phyloP scores from a whole-genome alignment of 805 yeast species.

The Wickerhamomyces silvicola region DNA sequence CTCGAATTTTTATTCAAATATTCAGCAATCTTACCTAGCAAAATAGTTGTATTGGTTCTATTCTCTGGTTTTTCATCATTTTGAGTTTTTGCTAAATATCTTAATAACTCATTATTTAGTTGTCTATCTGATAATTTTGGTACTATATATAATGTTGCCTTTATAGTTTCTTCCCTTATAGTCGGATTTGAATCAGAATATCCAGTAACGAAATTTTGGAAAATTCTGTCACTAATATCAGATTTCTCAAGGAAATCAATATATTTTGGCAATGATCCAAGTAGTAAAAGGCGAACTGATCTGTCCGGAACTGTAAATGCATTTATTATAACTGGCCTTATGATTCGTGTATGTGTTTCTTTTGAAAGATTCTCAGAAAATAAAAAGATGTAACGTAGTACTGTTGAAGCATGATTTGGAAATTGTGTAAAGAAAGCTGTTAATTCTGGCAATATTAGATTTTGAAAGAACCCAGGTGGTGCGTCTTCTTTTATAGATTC shows the following conservation, averaged over 20 bases:
- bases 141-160: constrained; percentile 51
- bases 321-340: constrained; percentile 59
- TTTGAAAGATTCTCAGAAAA: constrained; percentile 26
- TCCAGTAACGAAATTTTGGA: constrained; percentile 67
- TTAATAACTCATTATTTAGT: constrained; percentile 76
- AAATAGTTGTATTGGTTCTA: constrained; percentile 67
- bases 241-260: constrained; percentile 43
- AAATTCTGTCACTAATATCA: constrained; percentile 65
- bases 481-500: constrained; percentile 28
- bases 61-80: constrained; percentile 71
- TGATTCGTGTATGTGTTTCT: constrained; percentile 31
- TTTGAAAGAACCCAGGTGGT: constrained; percentile 50
- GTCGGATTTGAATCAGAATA: constrained; percentile 77
- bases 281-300: constrained; percentile 64
- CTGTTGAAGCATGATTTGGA: constrained; percentile 23
- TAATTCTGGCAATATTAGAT: constrained; percentile 67
- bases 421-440: constrained; percentile 32
- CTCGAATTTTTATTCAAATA: constrained; percentile 50
- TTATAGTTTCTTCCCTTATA: constrained; percentile 76
- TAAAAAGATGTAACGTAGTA: constrained; percentile 23
- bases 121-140: constrained; percentile 70
- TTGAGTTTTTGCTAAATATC: constrained; percentile 77
- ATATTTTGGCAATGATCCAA: constrained; percentile 55
- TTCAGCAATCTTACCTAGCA: constrained; percentile 60
- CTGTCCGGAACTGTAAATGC: constrained; percentile 68